phyloP scores from a whole-genome alignment of 441 rosid genomes.

The Erodium chrysanthum region DNA sequence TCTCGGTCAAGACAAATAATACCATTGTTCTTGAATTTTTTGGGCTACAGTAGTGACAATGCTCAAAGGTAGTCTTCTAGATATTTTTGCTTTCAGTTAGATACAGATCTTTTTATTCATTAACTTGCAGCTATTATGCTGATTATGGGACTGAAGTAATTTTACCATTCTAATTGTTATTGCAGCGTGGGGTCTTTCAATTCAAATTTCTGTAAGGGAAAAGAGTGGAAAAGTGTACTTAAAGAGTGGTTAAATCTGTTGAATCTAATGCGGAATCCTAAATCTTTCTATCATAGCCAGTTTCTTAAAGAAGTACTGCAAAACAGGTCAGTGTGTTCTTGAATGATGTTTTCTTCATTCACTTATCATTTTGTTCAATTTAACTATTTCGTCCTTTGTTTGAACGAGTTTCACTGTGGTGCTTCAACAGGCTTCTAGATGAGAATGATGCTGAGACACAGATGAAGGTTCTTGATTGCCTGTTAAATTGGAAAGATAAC shows the following conservation, averaged over 20 bases:
- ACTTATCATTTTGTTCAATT: neutral
- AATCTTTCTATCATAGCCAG: constrained; percentile 46
- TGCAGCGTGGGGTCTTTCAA: constrained; percentile 61
- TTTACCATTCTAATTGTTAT: constrained; percentile 13
- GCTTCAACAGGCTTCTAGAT: constrained; percentile 66
- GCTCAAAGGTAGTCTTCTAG: constrained; percentile 42
- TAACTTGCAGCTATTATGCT: neutral
- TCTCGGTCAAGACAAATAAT: constrained; percentile 60
- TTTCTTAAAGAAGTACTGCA: constrained; percentile 68
- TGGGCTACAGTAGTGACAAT: constrained; percentile 56
- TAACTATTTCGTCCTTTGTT: neutral
- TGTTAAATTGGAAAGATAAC: constrained; percentile 68
- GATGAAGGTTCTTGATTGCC: constrained; percentile 74
- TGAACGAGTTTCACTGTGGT: constrained; percentile 18
- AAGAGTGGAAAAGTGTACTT: constrained; percentile 68
- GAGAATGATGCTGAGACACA: constrained; percentile 81
- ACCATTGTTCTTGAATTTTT: constrained; percentile 61
- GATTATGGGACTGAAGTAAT: constrained; percentile 1
- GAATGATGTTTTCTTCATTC: neutral
- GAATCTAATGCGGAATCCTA: constrained; percentile 61
- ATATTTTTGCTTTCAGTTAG: constrained; percentile 10
- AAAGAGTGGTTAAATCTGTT: constrained; percentile 83
- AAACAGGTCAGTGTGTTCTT: constrained; percentile 46
- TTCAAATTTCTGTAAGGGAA: constrained; percentile 49
- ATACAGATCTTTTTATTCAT: constrained; percentile 5